Base-by-base conservation (phyloP, 345 rosid genomes). In the Gossypium herbaceum region DNA sequence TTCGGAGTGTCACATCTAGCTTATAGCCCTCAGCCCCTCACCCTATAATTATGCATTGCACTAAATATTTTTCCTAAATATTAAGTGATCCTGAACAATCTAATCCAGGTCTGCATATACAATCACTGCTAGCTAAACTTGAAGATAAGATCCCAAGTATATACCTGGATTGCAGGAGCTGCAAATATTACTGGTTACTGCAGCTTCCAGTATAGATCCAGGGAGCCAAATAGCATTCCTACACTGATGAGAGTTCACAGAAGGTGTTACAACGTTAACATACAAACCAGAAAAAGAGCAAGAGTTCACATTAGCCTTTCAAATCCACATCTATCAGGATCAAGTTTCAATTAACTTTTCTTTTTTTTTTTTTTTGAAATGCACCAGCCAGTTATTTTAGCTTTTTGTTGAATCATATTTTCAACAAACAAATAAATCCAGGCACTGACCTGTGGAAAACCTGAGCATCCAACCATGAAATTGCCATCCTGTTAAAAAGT, bases 171-270 rank as follows among this genome's bases (percentile, higher is more conserved):
- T 82, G 85, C 99, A 94, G 17, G 84, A 83, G 76, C 75, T 84
- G 87, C 99, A 94, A 75, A 84, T 73, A 67, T 85, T 85, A 75
- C 91, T 66, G 20, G 98, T 94, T 75, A 94, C 89, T 72, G 87
- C 76, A 52, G 98, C 98, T 87, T 94, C 98, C 69, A 88, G 68
- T 77, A 91, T 78, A 64, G 97, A 88, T 65, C 98, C 98, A 63
- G 98, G 98, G 76, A 94, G 98, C 98, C 98, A 94, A 45, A 94
- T 82, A 73, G 86, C 98, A 84, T 88, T 94, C 79, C 98, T 89
- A 84, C 98, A 94, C 97, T 94, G 86, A 72, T 80, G 76, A 62
- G 62, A 41, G 44, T 19, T 41, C 39, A 73, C 17, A 2, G 59
- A 68, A 79, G 63, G 77, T 48, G 16, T 78, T 63, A 69, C 29